Evolutionary conservation across 139 green algal genomes (phyloP).

Genomic region (Volvox reticuliferus): DNA sequence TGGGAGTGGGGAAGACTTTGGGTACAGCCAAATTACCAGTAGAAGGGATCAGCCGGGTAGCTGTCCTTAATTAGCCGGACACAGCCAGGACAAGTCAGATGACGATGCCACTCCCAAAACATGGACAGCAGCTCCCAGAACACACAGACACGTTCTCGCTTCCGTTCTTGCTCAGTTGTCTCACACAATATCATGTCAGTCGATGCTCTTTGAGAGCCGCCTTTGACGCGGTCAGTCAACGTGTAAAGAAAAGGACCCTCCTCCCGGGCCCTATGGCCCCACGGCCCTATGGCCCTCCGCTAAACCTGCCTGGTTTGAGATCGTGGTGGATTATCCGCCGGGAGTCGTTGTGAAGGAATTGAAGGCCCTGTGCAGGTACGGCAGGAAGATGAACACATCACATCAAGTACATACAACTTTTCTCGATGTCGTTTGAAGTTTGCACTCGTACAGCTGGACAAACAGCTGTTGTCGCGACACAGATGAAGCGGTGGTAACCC

Average conservation of each 20-base stretch:
- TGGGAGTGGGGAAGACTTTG: no score
- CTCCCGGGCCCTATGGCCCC: neutral
- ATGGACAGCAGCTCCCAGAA: neutral
- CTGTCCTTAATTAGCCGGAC: neutral
- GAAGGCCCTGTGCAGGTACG: constrained; percentile 8
- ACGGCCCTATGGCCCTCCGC: neutral
- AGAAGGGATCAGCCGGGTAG: no score
- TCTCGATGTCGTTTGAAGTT: neutral
- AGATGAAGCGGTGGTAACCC: neutral
- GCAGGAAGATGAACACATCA: neutral
- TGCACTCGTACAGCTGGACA: neutral
- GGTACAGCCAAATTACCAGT: no score
- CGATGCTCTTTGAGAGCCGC: no score
- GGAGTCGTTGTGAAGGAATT: constrained; percentile 19
- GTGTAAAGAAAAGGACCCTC: no score
- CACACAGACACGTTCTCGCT: no score
- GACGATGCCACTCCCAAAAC: neutral
- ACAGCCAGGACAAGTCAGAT: neutral
- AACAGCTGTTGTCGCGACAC: neutral
- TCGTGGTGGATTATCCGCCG: constrained; percentile 32
- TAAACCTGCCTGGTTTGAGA: constrained; percentile 30
- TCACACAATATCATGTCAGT: no score
- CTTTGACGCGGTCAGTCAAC: no score
- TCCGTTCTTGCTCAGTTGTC: no score
- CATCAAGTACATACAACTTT: neutral